phyloP scores from a whole-genome alignment of 2,329 filamentous ascomycete genomes.

The Colletotrichum coccodes region DNA sequence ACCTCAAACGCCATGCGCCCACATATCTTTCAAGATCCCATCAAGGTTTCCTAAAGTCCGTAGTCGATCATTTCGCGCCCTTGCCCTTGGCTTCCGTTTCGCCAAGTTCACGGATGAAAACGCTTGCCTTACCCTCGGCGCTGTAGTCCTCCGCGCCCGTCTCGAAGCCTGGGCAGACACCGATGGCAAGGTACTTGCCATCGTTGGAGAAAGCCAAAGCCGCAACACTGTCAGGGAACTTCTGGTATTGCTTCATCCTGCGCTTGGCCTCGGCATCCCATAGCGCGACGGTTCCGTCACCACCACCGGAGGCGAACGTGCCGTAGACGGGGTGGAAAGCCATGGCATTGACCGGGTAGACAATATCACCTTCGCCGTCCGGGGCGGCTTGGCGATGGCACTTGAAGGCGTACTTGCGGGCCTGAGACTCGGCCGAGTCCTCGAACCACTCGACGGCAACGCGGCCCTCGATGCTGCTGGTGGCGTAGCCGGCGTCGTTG shows the following conservation, averaged over 20 bases:
- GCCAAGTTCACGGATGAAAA: constrained; percentile 85
- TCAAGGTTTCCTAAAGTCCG: not conserved
- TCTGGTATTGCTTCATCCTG: constrained; percentile 88
- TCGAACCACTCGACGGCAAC: constrained; percentile 99
- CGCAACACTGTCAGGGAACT: constrained; percentile 81
- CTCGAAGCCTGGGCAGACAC: constrained; percentile 87
- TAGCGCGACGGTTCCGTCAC: constrained; percentile 89
- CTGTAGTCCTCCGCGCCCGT: constrained; percentile 83
- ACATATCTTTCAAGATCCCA: constrained; percentile 36
- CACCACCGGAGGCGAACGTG: constrained; percentile 89
- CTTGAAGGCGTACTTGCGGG: constrained; percentile 98
- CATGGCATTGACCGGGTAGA: constrained; percentile 91
- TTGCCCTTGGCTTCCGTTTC: constrained; percentile 92
- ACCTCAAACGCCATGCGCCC: constrained; percentile 31
- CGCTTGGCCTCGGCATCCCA: constrained; percentile 95
- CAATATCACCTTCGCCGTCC: constrained; percentile 76
- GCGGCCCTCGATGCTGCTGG: constrained; percentile 90
- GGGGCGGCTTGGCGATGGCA: constrained; percentile 85
- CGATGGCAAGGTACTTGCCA: constrained; percentile 82
- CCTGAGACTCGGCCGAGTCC: constrained; percentile 85
- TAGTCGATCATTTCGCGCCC: constrained; percentile 68
- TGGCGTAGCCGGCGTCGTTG: constrained; percentile 93
- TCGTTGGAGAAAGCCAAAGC: constrained; percentile 81
- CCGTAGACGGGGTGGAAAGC: constrained; percentile 86
- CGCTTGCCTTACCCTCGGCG: constrained; percentile 77